A percentile compares a stretch with the other conserved stretches of the same genome.
phyloP scores from a whole-genome alignment of 2,329 filamentous ascomycete genomes.

The Cylindrodendrum hubeiense region DNA sequence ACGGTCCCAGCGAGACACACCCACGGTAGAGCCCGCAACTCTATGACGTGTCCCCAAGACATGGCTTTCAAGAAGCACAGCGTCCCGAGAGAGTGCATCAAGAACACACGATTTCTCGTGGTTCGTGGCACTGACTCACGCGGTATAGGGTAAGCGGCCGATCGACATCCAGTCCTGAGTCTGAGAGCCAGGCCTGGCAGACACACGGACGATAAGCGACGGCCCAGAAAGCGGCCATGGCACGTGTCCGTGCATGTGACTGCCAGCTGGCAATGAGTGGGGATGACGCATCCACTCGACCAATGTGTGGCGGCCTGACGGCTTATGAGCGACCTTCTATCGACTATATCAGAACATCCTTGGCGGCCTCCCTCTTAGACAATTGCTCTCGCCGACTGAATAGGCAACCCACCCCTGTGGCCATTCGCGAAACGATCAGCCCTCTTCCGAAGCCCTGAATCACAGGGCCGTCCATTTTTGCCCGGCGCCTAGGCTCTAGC shows the following conservation, averaged over 20 bases:
- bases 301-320: constrained; percentile 46
- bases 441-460: constrained; percentile 7
- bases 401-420: constrained; percentile 1
- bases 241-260: constrained; percentile 45
- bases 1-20: background rate
- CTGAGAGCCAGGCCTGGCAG: background rate
- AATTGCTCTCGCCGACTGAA: background rate
- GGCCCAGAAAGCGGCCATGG: constrained; percentile 9
- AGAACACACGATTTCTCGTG: background rate
- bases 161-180: background rate
- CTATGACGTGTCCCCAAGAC: constrained; percentile 5
- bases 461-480: constrained; percentile 4
- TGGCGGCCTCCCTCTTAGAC: constrained; percentile 10
- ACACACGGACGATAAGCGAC: background rate
- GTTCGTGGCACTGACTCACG: background rate
- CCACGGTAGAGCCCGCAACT: background rate
- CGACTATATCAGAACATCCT: constrained; percentile 20
- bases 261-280: constrained; percentile 47
- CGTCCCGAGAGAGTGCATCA: background rate
- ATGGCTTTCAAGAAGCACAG: background rate
- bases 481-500: constrained; percentile 2
- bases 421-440: background rate
- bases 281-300: constrained; percentile 36
- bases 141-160: constrained; percentile 20
- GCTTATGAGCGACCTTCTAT: constrained; percentile 18